Evolutionary conservation across 331 rosid genomes (phyloP).

Genomic region (Malus hybrid): DNA sequence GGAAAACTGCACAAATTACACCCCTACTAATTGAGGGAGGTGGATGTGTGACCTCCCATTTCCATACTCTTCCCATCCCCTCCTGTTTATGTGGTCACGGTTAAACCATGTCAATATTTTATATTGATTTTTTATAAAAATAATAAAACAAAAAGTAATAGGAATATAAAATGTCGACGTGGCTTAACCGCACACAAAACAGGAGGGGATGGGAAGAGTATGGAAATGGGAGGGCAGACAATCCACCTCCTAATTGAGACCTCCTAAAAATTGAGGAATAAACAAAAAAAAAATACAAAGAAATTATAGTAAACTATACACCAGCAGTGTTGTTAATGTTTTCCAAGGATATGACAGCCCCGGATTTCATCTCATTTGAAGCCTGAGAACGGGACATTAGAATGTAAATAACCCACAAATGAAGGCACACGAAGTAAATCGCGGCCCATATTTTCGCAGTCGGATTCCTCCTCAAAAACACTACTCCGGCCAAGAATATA

Average conservation of each 20-base stretch:
- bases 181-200: too few species aligned
- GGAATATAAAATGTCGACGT: too few species aligned
- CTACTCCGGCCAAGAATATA: constrained; percentile 59
- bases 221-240: too few species aligned
- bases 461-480: constrained; percentile 68
- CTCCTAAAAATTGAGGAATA: constrained; percentile 13
- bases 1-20: not conserved
- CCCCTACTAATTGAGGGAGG: not conserved
- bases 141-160: too few species aligned
- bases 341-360: constrained; percentile 79
- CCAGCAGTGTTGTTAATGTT: constrained; percentile 68
- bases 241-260: constrained; percentile 18
- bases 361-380: constrained; percentile 57
- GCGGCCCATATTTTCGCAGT: constrained; percentile 71
- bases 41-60: too few species aligned
- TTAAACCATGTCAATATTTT: too few species aligned
- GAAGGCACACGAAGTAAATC: constrained; percentile 82
- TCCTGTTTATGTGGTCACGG: too few species aligned
- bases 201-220: too few species aligned
- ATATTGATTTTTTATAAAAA: too few species aligned
- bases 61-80: too few species aligned
- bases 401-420: constrained; percentile 86
- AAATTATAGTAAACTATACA: constrained; percentile 5
- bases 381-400: constrained; percentile 59
- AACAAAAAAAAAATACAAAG: too few species aligned